A percentile compares a stretch with the other conserved stretches of the same genome.
phyloP scores from a whole-genome alignment of 768 basidiomycete species.

The Candolleomyces eurysporus region DNA sequence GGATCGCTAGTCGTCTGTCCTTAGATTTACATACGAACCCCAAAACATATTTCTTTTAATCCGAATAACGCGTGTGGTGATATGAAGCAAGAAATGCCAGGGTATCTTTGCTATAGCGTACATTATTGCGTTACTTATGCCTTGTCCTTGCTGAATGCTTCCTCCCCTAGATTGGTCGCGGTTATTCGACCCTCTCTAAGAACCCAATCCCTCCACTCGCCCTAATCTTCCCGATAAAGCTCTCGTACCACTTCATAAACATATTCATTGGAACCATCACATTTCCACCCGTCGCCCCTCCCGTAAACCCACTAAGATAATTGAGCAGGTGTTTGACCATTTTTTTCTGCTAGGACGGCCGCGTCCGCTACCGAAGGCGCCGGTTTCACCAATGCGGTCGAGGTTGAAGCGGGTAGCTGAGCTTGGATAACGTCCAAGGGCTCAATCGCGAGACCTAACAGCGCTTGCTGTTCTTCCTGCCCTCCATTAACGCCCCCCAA shows the following conservation, averaged over 20 bases:
- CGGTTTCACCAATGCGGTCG: constrained; percentile 32
- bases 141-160: background rate
- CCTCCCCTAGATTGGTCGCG: too few species aligned
- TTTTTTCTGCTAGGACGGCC: constrained; percentile 55
- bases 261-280: constrained; percentile 59
- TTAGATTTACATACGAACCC: background rate
- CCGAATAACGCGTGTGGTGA: background rate
- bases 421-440: constrained; percentile 60
- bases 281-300: constrained; percentile 30
- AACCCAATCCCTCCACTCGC: constrained; percentile 55
- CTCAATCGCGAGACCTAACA: constrained; percentile 80
- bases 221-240: constrained; percentile 55
- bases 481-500: background rate
- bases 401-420: constrained; percentile 40
- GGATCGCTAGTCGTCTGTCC: background rate
- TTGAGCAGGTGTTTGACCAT: constrained; percentile 76
- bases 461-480: constrained; percentile 55
- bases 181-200: constrained; percentile 48
- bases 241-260: constrained; percentile 72
- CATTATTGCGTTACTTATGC: background rate
- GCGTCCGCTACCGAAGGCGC: constrained; percentile 30
- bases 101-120: background rate
- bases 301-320: constrained; percentile 66
- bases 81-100: background rate
- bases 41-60: background rate